Conservation (phyloP, 768 basidiomycete species). For the Mycena venus region DNA sequence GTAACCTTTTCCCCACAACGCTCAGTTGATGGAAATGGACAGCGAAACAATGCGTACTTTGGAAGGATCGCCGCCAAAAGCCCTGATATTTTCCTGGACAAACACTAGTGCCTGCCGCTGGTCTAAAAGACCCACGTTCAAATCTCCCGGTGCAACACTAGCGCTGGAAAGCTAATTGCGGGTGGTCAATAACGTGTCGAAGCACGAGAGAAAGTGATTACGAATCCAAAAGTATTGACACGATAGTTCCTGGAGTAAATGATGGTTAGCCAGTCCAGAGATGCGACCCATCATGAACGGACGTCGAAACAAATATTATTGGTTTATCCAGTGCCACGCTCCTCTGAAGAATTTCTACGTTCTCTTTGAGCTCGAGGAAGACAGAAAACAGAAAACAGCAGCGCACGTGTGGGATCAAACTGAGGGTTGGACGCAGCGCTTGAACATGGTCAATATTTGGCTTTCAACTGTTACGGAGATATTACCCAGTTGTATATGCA, state of each 20-base stretch:
- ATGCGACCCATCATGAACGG: conserved; percentile 21
- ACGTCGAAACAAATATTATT: conserved; percentile 68
- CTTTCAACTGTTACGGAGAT: neutral
- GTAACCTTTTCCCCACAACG: conserved; percentile 54
- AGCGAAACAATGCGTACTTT: conserved; percentile 52
- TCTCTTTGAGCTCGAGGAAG: neutral
- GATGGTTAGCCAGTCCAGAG: neutral
- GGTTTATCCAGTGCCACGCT: conserved; percentile 63
- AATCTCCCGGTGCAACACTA: conserved; percentile 58
- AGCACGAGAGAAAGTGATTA: conserved; percentile 37
- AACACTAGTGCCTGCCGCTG: conserved; percentile 71
- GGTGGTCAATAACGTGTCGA: neutral
- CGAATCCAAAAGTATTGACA: conserved; percentile 70
- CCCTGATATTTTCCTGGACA: conserved; percentile 73
- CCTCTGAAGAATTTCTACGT: conserved; percentile 60
- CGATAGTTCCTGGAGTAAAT: conserved; percentile 62
- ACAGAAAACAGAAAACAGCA: neutral
- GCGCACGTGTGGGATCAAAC: conserved; percentile 62
- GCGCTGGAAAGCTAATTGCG: conserved; percentile 59
- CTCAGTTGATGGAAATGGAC: neutral
- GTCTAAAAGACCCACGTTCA: conserved; percentile 75
- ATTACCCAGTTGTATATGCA: conserved; percentile 52
- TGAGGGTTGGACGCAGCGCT: conserved; percentile 59
- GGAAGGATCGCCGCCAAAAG: conserved; percentile 73
- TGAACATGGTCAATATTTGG: neutral